Percentiles rank a stretch among this genome's conserved stretches.
These are phyloP conservation scores for Fraxinus cuspidata DNA, from an alignment of 257 asterid species.

Conservation along the genomic window DNA sequence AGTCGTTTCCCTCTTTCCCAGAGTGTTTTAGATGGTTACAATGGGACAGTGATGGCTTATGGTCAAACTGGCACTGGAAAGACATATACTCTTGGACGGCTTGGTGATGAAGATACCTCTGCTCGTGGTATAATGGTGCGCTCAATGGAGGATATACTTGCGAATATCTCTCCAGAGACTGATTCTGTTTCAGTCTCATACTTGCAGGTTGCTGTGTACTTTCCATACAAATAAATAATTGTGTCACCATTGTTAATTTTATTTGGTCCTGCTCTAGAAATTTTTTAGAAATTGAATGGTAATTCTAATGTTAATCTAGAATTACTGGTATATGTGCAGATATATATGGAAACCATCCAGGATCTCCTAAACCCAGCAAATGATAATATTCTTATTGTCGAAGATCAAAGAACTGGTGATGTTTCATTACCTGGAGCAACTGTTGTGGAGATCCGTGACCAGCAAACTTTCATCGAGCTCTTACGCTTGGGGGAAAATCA, in stretches of 20 bases:
- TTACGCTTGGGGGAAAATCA: constrained; percentile 95
- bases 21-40: constrained; percentile 98
- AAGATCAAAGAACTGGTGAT: constrained; percentile 94
- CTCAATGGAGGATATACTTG: constrained; percentile 93
- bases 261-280: constrained; percentile 23
- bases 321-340: constrained; percentile 52
- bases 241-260: constrained; percentile 17
- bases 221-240: constrained; percentile 10
- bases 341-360: constrained; percentile 96
- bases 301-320: constrained; percentile 21
- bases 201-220: constrained; percentile 69
- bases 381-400: constrained; percentile 92
- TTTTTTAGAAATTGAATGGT: constrained; percentile 14
- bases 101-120: constrained; percentile 96
- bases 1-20: constrained; percentile 31
- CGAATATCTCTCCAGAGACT: constrained; percentile 69
- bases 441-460: constrained; percentile 73
- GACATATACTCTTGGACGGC: constrained; percentile 93
- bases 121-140: constrained; percentile 99
- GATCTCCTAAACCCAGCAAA: constrained; percentile 90
- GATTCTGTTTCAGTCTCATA: constrained; percentile 86
- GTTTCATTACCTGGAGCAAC: constrained; percentile 99
- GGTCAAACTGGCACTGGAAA: constrained; percentile 99
- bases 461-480: constrained; percentile 86
- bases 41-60: constrained; percentile 99